phyloP scores from a whole-genome alignment of 2,329 filamentous ascomycete species.

The Huntiella savannae region DNA sequence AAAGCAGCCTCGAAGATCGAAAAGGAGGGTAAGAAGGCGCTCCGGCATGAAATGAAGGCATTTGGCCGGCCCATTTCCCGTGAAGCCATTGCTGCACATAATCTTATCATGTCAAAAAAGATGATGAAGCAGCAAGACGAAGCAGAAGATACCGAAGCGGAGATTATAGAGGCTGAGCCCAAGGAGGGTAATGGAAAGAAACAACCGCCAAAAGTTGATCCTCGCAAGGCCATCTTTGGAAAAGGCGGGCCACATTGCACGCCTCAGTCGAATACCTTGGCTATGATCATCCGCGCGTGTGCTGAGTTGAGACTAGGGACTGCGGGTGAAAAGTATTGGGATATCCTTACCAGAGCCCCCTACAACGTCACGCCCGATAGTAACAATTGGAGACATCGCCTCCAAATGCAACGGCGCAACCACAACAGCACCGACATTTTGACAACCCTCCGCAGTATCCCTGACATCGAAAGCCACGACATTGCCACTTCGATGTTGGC shows the following conservation, averaged over 20 bases:
- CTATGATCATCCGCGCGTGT: slow-evolving; percentile 48
- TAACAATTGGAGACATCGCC: slow-evolving; percentile 48
- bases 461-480: slow-evolving; percentile 19
- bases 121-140: not conserved
- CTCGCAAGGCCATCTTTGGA: too few relatives aligned
- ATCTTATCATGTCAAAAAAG: not conserved
- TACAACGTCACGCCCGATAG: slow-evolving; percentile 50
- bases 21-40: not conserved
- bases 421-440: slow-evolving; percentile 45
- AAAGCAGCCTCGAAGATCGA: slow-evolving; percentile 5
- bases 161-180: not conserved
- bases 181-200: too few relatives aligned
- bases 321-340: slow-evolving; percentile 61
- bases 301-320: slow-evolving; percentile 38
- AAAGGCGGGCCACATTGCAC: slow-evolving; percentile 15
- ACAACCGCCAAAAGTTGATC: too few relatives aligned
- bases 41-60: slow-evolving; percentile 3
- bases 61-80: slow-evolving; percentile 5
- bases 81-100: slow-evolving; percentile 4
- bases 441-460: slow-evolving; percentile 37
- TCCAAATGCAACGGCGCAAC: slow-evolving; percentile 45
- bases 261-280: slow-evolving; percentile 41
- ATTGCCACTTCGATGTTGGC: slow-evolving; percentile 8
- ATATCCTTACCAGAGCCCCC: slow-evolving; percentile 37
- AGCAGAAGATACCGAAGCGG: not conserved